A percentile compares a stretch with the other conserved stretches of the same genome.
These are phyloP conservation scores for Solanum virginianum DNA, from an alignment of 257 asterid genomes.

Conservation along the genomic window DNA sequence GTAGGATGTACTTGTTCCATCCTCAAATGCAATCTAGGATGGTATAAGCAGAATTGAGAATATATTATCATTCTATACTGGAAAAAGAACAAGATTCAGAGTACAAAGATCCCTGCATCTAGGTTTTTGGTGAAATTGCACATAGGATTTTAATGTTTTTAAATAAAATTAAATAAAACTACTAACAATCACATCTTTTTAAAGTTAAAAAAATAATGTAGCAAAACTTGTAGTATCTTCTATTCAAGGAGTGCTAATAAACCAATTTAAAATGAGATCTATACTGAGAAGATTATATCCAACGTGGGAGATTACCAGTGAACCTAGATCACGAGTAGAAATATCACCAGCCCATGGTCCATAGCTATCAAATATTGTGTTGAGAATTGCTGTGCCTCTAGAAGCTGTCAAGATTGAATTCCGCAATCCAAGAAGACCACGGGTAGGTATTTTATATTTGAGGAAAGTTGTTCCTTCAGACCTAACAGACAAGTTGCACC, in stretches of 20 bases:
- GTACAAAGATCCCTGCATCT: neutral
- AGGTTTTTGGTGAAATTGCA: neutral
- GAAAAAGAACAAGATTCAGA: neutral
- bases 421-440: conserved; percentile 91
- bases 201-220: neutral
- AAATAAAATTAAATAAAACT: neutral
- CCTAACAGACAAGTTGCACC: conserved; percentile 19
- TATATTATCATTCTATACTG: neutral
- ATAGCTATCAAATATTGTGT: conserved; percentile 81
- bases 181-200: neutral
- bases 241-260: neutral
- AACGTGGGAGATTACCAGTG: conserved; percentile 47
- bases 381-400: conserved; percentile 92
- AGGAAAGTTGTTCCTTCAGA: conserved; percentile 68
- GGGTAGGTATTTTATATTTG: conserved; percentile 86
- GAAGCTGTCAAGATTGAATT: conserved; percentile 87
- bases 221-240: neutral
- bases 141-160: neutral
- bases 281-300: neutral
- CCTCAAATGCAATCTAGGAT: conserved; percentile 82
- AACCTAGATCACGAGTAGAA: conserved; percentile 87
- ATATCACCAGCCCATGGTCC: conserved; percentile 98
- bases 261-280: neutral
- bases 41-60: neutral
- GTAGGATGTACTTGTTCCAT: conserved; percentile 74